phyloP scores from a whole-genome alignment of 345 rosid species.

The Sapria himalayana region DNA sequence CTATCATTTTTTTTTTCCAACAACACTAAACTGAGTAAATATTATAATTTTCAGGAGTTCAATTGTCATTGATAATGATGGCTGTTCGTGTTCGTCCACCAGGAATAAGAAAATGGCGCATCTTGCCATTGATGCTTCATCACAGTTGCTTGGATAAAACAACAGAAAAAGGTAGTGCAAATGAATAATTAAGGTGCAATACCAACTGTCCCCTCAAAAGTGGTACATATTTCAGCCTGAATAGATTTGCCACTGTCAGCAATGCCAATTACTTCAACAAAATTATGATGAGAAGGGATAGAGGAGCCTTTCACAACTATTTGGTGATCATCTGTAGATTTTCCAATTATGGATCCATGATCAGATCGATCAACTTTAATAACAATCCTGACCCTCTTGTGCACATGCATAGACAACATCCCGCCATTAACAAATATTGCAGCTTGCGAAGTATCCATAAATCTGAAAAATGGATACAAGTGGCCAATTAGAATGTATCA shows the following conservation, averaged over 20 bases:
- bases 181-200: slow-evolving; percentile 1
- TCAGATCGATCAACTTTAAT: slow-evolving; percentile 44
- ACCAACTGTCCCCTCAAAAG: slow-evolving; percentile 70
- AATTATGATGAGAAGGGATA: slow-evolving; percentile 25
- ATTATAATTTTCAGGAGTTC: too few species aligned
- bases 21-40: too few species aligned
- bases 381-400: slow-evolving; percentile 56
- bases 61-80: too few species aligned
- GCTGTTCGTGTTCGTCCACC: too few species aligned
- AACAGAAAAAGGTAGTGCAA: too few species aligned
- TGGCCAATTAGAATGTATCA: too few species aligned
- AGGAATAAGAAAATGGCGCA: too few species aligned
- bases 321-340: slow-evolving; percentile 50
- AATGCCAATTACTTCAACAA: slow-evolving; percentile 72
- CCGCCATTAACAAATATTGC: slow-evolving; percentile 71
- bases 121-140: too few species aligned
- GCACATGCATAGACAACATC: slow-evolving; percentile 27
- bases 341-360: slow-evolving; percentile 29
- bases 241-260: slow-evolving; percentile 52
- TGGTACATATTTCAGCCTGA: slow-evolving; percentile 48
- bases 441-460: slow-evolving; percentile 67
- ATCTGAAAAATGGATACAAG: background rate
- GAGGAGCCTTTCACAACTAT: slow-evolving; percentile 35
- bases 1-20: too few species aligned
- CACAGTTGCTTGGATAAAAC: too few species aligned